Base-by-base conservation (phyloP, 306 rosid genomes). In the Potentilla sterilis region DNA sequence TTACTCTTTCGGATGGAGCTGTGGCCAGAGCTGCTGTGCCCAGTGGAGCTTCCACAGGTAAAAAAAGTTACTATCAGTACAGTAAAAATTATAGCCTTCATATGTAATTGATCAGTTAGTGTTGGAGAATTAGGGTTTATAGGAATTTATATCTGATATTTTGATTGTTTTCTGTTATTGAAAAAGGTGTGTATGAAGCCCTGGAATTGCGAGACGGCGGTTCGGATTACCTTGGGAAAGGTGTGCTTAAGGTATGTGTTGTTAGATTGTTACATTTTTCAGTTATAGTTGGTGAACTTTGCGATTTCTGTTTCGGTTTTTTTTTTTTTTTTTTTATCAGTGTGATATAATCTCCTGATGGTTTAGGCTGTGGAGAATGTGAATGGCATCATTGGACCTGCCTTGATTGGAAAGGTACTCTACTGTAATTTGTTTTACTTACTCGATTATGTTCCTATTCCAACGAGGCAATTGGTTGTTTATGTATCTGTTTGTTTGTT, bases 191-290 rank as follows among this genome's bases (percentile, higher is more conserved):
- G 7, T 91, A 91, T 4, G 96, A 91, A 83, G 96, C 96, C n/a
- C 87, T 91, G 81, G 96, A 91, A 79, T 80, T 91, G 11, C 88
- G 96, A 48, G 96, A 91, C n/a, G 93, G 96, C 28, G 96, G 96
- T 69, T 85, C 93, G 4, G 92, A 88, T 70, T 91, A 91, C 74
- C 91, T 91, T 2, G 96, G 96, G 42, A 91, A 91, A 62, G 96
- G 96, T 82, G 93, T 91, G 16, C 80, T 70, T 1, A 91, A 91
- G 87, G 96, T 88, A 52, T 61, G 19, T 43, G 18, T 10, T 18
- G 6, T 58, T 74, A 42, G 10, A 10, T 44, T 10, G 57, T 37
- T 37, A 37, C 40, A 2, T 37, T 37, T 37, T 28, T 67, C n/a
- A 6, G 38, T 43, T 32, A 28, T 18, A 11, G 21, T 28, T 68